A percentile compares a stretch with the other conserved stretches of the same genome.
These are phyloP conservation scores for Fusarium sacchari DNA, from an alignment of 2,329 filamentous ascomycete species.

Conservation along the genomic window DNA sequence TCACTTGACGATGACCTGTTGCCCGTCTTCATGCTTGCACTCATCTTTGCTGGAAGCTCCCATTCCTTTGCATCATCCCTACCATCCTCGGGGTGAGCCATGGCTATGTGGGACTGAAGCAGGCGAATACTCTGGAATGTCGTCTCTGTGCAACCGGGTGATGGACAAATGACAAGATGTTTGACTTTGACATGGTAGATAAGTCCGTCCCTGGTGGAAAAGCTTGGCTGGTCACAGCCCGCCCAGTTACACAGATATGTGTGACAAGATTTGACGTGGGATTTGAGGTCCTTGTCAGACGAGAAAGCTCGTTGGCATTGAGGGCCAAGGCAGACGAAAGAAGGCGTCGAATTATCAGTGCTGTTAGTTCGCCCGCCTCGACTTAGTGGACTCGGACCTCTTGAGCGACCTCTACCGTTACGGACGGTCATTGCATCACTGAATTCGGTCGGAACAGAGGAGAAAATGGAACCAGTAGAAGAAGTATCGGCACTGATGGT, in stretches of 20 bases:
- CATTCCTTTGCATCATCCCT: conserved; percentile 40
- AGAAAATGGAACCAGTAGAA: conserved; percentile 45
- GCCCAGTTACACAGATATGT: conserved; percentile 54
- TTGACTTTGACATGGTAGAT: conserved; percentile 57
- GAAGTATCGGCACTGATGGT: conserved; percentile 43
- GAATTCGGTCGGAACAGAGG: conserved; percentile 45
- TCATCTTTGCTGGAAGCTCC: conserved; percentile 31
- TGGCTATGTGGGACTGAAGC: conserved; percentile 51
- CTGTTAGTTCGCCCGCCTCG: conserved; percentile 15
- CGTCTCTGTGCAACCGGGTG: conserved; percentile 51
- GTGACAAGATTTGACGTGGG: conserved; percentile 43
- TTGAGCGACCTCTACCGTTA: conserved; percentile 24
- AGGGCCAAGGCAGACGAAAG: conserved; percentile 43
- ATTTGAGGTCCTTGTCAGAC: conserved; percentile 37
- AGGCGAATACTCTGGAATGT: conserved; percentile 48
- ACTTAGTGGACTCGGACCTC: conserved; percentile 41
- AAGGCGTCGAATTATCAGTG: conserved; percentile 21
- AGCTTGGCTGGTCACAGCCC: conserved; percentile 49
- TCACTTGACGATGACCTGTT: neutral
- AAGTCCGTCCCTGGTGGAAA: conserved; percentile 51
- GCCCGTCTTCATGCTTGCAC: neutral
- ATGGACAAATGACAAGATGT: conserved; percentile 56
- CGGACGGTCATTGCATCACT: conserved; percentile 36
- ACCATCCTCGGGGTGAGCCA: conserved; percentile 46
- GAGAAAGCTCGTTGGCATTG: conserved; percentile 42